phyloP scores from a whole-genome alignment of 1,139 yeast species.

The Lipomyces yarrowii region DNA sequence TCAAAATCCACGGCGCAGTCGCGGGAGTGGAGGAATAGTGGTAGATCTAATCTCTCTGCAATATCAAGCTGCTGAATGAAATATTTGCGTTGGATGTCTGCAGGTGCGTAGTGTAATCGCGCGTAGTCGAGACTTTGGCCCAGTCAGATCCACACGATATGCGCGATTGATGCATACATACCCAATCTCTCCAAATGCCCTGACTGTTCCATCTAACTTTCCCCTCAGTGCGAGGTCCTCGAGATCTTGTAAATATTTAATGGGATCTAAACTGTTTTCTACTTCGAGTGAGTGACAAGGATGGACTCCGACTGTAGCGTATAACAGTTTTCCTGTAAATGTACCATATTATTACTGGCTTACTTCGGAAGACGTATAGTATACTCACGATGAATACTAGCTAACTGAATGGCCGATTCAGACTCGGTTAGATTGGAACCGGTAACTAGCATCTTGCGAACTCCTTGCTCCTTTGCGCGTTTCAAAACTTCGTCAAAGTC shows the following conservation, averaged over 20 bases:
- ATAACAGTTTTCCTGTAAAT: constrained; percentile 38
- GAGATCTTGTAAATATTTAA: constrained; percentile 52
- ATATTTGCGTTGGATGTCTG: constrained; percentile 64
- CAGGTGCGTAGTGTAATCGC: constrained; percentile 73
- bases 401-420: constrained; percentile 50
- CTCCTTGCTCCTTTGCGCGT: constrained; percentile 68
- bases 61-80: constrained; percentile 73
- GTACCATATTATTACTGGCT: background rate
- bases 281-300: constrained; percentile 84
- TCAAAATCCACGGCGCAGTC: constrained; percentile 84
- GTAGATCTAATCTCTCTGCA: constrained; percentile 58
- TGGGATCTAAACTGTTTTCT: constrained; percentile 44
- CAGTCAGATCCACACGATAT: background rate
- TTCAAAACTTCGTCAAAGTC: constrained; percentile 67
- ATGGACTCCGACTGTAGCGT: constrained; percentile 89
- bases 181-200: constrained; percentile 38
- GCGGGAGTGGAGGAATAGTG: constrained; percentile 88
- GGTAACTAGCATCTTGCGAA: constrained; percentile 72
- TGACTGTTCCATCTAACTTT: constrained; percentile 47
- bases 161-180: background rate
- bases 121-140: constrained; percentile 81
- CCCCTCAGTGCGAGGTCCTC: constrained; percentile 56
- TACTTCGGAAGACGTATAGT: too few relatives aligned
- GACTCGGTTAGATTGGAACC: constrained; percentile 79
- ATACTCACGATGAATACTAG: constrained; percentile 41